phyloP scores from a whole-genome alignment of 345 rosid species.

The Eucalyptus tenuipes region DNA sequence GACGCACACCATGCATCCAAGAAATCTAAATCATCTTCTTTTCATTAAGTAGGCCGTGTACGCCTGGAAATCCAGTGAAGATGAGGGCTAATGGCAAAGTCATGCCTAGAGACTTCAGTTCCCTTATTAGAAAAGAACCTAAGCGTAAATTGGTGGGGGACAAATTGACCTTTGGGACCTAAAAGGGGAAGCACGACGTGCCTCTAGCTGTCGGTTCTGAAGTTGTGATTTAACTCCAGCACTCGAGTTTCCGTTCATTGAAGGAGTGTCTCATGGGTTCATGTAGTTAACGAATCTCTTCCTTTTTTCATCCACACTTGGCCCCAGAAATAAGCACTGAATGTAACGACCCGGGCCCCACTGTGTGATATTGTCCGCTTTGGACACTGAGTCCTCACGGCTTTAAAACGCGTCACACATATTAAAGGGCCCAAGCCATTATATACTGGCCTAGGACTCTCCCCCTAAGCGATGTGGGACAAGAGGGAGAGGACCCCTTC shows the following conservation, averaged over 20 bases:
- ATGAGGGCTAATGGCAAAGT: neutral
- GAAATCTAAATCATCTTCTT: neutral
- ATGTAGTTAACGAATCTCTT: neutral
- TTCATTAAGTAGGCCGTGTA: neutral
- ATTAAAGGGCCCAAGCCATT: too few relatives aligned
- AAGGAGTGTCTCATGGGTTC: neutral
- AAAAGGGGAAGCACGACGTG: neutral
- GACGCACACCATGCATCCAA: neutral
- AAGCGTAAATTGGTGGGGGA: neutral
- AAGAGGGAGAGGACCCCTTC: too few relatives aligned
- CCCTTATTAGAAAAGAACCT: neutral
- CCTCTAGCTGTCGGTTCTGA: neutral
- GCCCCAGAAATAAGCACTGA: neutral
- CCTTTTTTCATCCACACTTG: neutral
- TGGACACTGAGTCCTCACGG: too few relatives aligned
- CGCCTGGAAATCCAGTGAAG: neutral
- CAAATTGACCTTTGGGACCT: neutral
- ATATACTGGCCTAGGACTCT: too few relatives aligned
- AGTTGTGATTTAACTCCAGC: neutral
- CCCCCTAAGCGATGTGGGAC: too few relatives aligned
- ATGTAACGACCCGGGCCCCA: too few relatives aligned
- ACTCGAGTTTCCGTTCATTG: neutral
- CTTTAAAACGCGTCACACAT: too few relatives aligned
- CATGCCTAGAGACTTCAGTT: neutral
- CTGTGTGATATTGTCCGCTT: too few relatives aligned